Conservation (phyloP, 2,329 filamentous ascomycete species). For the Hymenoscyphus scutula region DNA sequence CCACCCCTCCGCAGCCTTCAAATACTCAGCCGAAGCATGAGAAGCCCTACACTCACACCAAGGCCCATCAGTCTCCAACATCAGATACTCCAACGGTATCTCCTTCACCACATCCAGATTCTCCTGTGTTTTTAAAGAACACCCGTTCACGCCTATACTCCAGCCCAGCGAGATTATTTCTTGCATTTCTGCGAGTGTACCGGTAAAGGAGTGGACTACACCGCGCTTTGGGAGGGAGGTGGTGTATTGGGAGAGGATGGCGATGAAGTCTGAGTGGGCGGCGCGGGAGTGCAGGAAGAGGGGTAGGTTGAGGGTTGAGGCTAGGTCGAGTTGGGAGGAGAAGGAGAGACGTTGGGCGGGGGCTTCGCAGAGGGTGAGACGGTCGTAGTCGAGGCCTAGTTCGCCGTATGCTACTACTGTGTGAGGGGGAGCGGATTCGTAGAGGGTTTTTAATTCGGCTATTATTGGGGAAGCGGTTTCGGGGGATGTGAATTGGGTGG, state of each 20-base stretch:
- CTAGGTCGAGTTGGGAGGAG: conserved; percentile 57
- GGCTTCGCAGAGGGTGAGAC: conserved; percentile 76
- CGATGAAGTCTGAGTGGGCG: conserved; percentile 80
- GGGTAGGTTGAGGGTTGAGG: conserved; percentile 63
- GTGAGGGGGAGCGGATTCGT: conserved; percentile 50
- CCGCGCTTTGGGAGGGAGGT: conserved; percentile 70
- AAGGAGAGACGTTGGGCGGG: conserved; percentile 84
- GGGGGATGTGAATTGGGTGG: conserved; percentile 68
- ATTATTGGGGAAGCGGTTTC: conserved; percentile 55
- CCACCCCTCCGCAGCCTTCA: conserved; percentile 28
- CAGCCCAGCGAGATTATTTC: conserved; percentile 77
- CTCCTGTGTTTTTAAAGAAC: conserved; percentile 90
- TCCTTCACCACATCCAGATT: conserved; percentile 82
- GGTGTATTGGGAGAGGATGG: conserved; percentile 61
- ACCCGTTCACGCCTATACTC: conserved; percentile 94
- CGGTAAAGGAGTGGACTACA: conserved; percentile 94
- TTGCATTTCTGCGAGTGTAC: conserved; percentile 78
- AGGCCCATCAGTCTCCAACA: conserved; percentile 95
- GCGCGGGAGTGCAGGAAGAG: conserved; percentile 91
- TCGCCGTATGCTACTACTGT: conserved; percentile 77
- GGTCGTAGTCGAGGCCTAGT: conserved; percentile 94
- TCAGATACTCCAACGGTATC: conserved; percentile 74
- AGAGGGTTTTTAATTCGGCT: conserved; percentile 60
- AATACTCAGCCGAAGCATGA: conserved; percentile 62
- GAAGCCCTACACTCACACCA: conserved; percentile 94